phyloP scores from a whole-genome alignment of 805 yeast genomes.

The Saccharomycopsis lassenensis region DNA sequence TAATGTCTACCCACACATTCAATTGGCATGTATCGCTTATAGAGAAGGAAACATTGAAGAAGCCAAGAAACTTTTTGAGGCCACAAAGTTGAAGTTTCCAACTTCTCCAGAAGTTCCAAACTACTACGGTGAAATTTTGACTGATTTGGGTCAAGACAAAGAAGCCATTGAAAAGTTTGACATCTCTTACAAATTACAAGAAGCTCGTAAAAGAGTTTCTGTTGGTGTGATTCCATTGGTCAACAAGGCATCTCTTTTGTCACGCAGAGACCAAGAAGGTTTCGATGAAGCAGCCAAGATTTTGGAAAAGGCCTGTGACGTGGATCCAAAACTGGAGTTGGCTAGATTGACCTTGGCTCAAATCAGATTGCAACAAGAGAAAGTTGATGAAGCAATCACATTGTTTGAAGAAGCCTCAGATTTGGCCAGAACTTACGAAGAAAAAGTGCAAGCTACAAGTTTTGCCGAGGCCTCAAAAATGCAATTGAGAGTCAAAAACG shows the following conservation, averaged over 20 bases:
- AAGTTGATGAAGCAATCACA: constrained; percentile 68
- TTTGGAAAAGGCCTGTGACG: constrained; percentile 62
- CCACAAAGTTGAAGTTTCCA: constrained; percentile 67
- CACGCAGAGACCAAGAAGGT: constrained; percentile 37
- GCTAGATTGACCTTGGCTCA: constrained; percentile 91
- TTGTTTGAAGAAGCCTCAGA: constrained; percentile 76
- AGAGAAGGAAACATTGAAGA: constrained; percentile 53
- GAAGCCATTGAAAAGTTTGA: constrained; percentile 81
- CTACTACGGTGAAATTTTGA: constrained; percentile 88
- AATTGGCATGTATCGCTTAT: constrained; percentile 85
- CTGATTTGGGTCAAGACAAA: constrained; percentile 62
- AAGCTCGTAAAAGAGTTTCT: constrained; percentile 51
- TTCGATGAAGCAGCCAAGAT: constrained; percentile 51
- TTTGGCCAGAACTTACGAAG: constrained; percentile 75
- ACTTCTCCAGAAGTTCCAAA: constrained; percentile 86
- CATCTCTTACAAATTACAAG: constrained; percentile 73
- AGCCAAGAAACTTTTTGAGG: constrained; percentile 56
- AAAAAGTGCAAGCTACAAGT: constrained; percentile 81
- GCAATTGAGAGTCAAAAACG: constrained; percentile 68
- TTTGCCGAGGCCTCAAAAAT: constrained; percentile 88
- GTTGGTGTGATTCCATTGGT: constrained; percentile 85
- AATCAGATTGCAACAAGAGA: constrained; percentile 72
- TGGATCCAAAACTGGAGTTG: constrained; percentile 83
- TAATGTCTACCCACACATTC: constrained; percentile 80
- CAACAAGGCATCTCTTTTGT: constrained; percentile 72